A percentile compares a stretch with the other conserved stretches of the same genome.
Evolutionary conservation across 108 stramenopile genomes (phyloP).

Genomic region (Epithemia pelagica): DNA sequence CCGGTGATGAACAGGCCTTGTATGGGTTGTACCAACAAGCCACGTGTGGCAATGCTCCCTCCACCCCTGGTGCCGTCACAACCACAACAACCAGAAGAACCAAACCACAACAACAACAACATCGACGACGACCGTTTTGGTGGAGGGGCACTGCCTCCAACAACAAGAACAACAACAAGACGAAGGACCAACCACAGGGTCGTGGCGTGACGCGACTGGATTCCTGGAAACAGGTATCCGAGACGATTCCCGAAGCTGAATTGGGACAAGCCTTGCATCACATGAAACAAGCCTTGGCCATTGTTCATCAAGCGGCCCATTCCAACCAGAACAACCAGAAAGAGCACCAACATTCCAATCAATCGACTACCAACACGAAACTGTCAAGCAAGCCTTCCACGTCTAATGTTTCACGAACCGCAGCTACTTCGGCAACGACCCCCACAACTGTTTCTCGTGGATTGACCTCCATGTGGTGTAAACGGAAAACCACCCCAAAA

Average conservation of each 20-base stretch:
- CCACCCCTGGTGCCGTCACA: background rate
- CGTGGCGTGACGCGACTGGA: background rate
- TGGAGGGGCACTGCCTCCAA: no score
- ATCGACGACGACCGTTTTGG: background rate
- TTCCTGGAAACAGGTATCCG: background rate
- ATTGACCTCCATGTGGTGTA: no score
- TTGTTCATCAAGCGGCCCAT: no score
- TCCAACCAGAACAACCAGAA: no score
- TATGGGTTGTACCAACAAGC: slow-evolving; percentile 90
- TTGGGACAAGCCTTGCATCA: background rate
- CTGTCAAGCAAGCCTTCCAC: no score
- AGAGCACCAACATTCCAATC: no score
- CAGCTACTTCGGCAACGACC: no score
- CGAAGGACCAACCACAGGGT: background rate
- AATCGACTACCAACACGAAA: no score
- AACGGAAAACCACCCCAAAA: no score
- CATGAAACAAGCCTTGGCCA: background rate
- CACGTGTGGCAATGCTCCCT: slow-evolving; percentile 51
- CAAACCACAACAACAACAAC: background rate
- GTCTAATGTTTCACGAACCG: no score
- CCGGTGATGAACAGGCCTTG: slow-evolving; percentile 59
- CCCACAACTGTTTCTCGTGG: no score
- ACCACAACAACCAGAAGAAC: background rate
- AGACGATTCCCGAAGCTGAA: background rate
- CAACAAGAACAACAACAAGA: background rate